Evolutionary conservation across 2,329 filamentous ascomycete genomes (phyloP).

Genomic region (Aspergillus sp.): DNA sequence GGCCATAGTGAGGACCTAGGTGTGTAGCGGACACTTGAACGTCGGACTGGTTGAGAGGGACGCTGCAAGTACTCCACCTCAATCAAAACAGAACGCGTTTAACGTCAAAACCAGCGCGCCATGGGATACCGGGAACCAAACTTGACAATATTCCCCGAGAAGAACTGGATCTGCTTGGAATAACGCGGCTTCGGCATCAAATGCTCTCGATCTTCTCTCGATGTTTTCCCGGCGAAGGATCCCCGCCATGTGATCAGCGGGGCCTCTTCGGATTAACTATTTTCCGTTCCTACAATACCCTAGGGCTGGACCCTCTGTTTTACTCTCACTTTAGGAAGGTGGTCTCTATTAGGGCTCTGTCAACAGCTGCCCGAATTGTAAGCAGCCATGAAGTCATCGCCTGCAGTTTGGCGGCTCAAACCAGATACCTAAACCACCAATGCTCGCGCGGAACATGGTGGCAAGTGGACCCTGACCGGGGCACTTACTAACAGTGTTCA

Average conservation of each 20-base stretch:
- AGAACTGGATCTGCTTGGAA: background rate
- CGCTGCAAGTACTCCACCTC: too few species aligned
- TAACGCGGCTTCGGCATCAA: background rate
- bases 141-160: background rate
- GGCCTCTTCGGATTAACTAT: slow-evolving; percentile 1
- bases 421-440: background rate
- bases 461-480: background rate
- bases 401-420: background rate
- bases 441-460: background rate
- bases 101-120: background rate
- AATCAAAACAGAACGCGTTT: background rate
- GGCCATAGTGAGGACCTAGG: slow-evolving; percentile 47
- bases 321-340: slow-evolving; percentile 2
- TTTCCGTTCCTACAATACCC: slow-evolving; percentile 18
- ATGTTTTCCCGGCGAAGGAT: slow-evolving; percentile 10
- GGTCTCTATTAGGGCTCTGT: background rate
- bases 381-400: slow-evolving; percentile 2
- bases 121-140: slow-evolving; percentile 1
- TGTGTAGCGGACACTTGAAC: background rate
- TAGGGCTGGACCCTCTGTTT: slow-evolving; percentile 22
- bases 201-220: background rate
- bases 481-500: background rate
- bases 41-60: background rate
- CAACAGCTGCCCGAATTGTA: background rate
- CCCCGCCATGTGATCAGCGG: slow-evolving; percentile 8